Conservation (phyloP, 345 rosid genomes). For the Brassica incana region DNA sequence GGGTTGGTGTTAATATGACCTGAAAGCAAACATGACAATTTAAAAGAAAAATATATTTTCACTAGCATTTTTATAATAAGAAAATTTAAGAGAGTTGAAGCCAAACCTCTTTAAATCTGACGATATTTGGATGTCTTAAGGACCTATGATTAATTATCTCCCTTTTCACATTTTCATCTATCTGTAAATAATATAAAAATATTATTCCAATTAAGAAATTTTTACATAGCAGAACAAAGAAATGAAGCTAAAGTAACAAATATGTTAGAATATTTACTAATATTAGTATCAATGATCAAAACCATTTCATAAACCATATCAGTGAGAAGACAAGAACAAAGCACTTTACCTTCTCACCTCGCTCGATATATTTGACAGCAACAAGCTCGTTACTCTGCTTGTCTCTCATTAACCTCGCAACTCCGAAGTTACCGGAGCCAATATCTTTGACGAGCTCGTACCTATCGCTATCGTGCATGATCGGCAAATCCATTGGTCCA, state of each 20-base stretch:
- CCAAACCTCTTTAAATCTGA: slow-evolving; percentile 88
- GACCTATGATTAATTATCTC: slow-evolving; percentile 93
- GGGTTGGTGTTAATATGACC: slow-evolving; percentile 79
- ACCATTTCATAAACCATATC: background rate
- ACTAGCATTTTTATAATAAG: background rate
- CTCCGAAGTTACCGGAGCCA: slow-evolving; percentile 92
- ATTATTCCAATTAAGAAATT: background rate
- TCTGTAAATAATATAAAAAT: slow-evolving; percentile 43
- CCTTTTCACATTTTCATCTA: slow-evolving; percentile 94
- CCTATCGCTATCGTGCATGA: slow-evolving; percentile 46
- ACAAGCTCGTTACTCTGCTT: slow-evolving; percentile 82
- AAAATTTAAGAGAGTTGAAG: slow-evolving; percentile 8
- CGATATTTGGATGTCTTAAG: slow-evolving; percentile 89
- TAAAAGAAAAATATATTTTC: background rate
- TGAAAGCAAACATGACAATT: slow-evolving; percentile 23
- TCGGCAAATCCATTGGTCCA: slow-evolving; percentile 76
- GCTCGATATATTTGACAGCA: slow-evolving; percentile 91
- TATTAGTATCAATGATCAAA: background rate
- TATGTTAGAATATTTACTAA: background rate
- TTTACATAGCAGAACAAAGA: background rate
- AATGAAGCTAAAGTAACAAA: background rate
- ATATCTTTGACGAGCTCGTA: slow-evolving; percentile 81
- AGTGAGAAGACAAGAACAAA: background rate
- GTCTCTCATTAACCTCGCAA: slow-evolving; percentile 79
- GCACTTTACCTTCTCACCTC: slow-evolving; percentile 78